phyloP scores from a whole-genome alignment of 2,329 filamentous ascomycete genomes.

The Beauveria sp. region DNA sequence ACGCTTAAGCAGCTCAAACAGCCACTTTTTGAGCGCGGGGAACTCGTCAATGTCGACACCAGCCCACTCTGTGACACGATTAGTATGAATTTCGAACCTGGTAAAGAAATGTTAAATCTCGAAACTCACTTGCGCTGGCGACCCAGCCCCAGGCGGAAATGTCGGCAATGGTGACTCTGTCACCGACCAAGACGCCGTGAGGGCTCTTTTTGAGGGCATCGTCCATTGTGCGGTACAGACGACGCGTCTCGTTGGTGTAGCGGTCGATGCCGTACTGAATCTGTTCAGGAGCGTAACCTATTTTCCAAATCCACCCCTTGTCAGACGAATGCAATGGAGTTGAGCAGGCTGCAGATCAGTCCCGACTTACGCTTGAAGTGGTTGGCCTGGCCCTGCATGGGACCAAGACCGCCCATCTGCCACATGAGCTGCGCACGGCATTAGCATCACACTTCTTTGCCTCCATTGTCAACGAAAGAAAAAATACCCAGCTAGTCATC shows the following conservation, averaged over 20 bases:
- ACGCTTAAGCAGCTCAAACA: constrained; percentile 60
- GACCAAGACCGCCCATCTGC: constrained; percentile 73
- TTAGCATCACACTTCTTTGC: neutral
- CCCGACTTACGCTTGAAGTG: constrained; percentile 61
- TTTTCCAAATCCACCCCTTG: neutral
- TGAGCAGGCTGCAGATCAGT: neutral
- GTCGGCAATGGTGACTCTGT: constrained; percentile 67
- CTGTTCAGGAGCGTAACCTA: constrained; percentile 68
- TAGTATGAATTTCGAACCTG: neutral
- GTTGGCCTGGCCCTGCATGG: constrained; percentile 76
- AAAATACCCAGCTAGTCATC: constrained; percentile 63
- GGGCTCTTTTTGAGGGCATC: constrained; percentile 54
- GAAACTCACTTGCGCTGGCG: constrained; percentile 36
- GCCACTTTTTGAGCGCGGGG: constrained; percentile 69
- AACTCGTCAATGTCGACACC: constrained; percentile 62
- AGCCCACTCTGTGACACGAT: constrained; percentile 26
- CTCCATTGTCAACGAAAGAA: neutral
- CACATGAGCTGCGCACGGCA: constrained; percentile 45
- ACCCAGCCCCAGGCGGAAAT: constrained; percentile 79
- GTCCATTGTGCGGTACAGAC: constrained; percentile 72
- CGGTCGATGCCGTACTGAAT: constrained; percentile 78
- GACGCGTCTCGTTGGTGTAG: constrained; percentile 76
- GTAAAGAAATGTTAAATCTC: too few relatives aligned
- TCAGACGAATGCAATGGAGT: neutral
- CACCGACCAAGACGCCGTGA: constrained; percentile 56